A percentile compares a stretch with the other conserved stretches of the same genome.
phyloP scores from a whole-genome alignment of 2,329 filamentous ascomycete species.

The Trichoderma pleuroti region DNA sequence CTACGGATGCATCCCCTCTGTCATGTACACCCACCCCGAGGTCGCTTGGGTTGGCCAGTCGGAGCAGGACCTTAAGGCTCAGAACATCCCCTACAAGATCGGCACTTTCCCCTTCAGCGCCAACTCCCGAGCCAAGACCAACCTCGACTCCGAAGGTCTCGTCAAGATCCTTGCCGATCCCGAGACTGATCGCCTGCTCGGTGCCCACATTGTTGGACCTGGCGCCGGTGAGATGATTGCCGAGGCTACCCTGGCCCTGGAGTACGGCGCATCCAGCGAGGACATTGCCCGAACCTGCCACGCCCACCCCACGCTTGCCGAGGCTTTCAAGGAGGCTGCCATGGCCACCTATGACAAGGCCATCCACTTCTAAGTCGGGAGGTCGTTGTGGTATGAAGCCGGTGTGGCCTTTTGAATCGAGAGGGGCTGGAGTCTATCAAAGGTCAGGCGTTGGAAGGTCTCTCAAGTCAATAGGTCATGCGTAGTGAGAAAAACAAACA shows the following conservation, averaged over 20 bases:
- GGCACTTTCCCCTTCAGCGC: conserved; percentile 96
- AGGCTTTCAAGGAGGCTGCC: conserved; percentile 99
- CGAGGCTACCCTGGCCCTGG: conserved; percentile 88
- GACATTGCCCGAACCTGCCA: conserved; percentile 94
- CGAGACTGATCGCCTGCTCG: conserved; percentile 92
- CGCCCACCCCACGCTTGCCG: conserved; percentile 90
- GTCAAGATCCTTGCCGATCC: conserved; percentile 97
- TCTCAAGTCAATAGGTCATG: not conserved
- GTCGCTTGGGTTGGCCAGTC: conserved; percentile 98
- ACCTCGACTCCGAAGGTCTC: conserved; percentile 89
- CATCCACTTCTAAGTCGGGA: conserved; percentile 76
- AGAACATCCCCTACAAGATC: conserved; percentile 85
- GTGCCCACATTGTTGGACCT: conserved; percentile 92
- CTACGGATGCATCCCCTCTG: conserved; percentile 94
- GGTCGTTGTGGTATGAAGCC: not conserved
- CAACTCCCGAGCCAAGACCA: conserved; percentile 98
- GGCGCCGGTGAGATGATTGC: conserved; percentile 99
- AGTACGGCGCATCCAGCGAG: conserved; percentile 94
- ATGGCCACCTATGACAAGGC: conserved; percentile 96
- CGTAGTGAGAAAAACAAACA: conserved; percentile 6
- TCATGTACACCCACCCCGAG: conserved; percentile 99
- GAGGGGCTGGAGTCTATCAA: not conserved
- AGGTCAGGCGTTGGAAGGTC: not conserved
- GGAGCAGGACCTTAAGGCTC: conserved; percentile 90
- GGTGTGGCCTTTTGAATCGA: not conserved